Evolutionary conservation across 225 moss, liverwort and hornwort genomes (phyloP).

Genomic region (Marchantia polymorpha): DNA sequence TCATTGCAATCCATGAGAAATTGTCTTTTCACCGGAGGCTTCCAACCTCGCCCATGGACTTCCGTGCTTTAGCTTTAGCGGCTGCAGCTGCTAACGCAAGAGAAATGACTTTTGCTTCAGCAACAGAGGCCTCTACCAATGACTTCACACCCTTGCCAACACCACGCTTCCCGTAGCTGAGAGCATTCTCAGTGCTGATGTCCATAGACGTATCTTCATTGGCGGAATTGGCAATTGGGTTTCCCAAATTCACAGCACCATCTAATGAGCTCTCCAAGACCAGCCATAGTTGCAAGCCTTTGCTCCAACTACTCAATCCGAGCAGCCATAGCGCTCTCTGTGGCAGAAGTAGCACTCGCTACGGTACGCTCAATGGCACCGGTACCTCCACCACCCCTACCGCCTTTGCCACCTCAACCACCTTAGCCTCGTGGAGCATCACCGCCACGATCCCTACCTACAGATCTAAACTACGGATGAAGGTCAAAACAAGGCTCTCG

Average conservation of each 20-base stretch:
- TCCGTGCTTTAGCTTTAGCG: slow-evolving; percentile 31
- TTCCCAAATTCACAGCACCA: slow-evolving; percentile 78
- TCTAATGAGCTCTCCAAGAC: slow-evolving; percentile 38
- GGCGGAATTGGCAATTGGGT: slow-evolving; percentile 74
- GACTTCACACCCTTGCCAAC: slow-evolving; percentile 61
- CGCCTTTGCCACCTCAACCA: too few species aligned
- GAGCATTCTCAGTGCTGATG: slow-evolving; percentile 85
- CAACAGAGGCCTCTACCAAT: slow-evolving; percentile 76
- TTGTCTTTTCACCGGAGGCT: slow-evolving; percentile 73
- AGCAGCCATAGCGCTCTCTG: too few species aligned
- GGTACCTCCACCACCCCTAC: too few species aligned
- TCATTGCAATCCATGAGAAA: slow-evolving; percentile 89
- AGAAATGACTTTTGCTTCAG: slow-evolving; percentile 77
- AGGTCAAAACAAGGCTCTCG: too few species aligned
- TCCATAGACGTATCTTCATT: slow-evolving; percentile 85
- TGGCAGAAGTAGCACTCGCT: too few species aligned
- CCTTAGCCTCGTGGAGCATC: too few species aligned
- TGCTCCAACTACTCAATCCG: too few species aligned
- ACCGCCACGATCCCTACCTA: too few species aligned
- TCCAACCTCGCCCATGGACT: slow-evolving; percentile 66
- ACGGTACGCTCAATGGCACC: too few species aligned
- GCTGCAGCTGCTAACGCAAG: slow-evolving; percentile 58
- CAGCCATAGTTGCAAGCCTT: too few species aligned
- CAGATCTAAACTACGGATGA: too few species aligned
- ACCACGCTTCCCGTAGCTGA: slow-evolving; percentile 58